A percentile compares a stretch with the other conserved stretches of the same genome.
Conservation (phyloP, 1,284 basidiomycete genomes). For the Dichomitus squalens region DNA sequence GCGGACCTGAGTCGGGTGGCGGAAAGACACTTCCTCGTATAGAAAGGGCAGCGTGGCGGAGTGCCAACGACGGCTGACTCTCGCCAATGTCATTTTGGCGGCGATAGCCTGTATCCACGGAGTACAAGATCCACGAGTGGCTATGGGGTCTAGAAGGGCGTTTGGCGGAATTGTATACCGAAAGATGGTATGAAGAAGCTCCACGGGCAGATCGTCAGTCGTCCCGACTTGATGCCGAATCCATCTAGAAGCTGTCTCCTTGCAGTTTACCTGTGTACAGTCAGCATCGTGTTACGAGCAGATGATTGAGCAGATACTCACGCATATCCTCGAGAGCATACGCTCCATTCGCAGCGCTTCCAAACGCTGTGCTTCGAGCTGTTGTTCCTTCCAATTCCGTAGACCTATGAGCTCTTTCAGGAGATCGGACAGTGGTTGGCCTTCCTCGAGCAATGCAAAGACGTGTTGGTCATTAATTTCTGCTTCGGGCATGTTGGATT, state of each 20-base stretch:
- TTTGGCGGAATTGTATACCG: constrained; percentile 8
- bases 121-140: constrained; percentile 3
- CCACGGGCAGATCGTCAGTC: constrained; percentile 12
- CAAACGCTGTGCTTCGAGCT: neutral
- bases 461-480: constrained; percentile 6
- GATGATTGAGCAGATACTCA: neutral
- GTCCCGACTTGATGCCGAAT: neutral
- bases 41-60: constrained; percentile 2
- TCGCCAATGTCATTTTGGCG: neutral
- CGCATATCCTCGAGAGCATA: constrained; percentile 13
- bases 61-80: constrained; percentile 13
- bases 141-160: constrained; percentile 7
- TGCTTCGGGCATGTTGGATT: neutral
- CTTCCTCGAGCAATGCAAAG: constrained; percentile 6
- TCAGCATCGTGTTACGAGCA: neutral
- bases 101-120: constrained; percentile 1
- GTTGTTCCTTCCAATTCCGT: constrained; percentile 11
- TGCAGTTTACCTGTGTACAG: constrained; percentile 3
- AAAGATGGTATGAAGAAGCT: constrained; percentile 15
- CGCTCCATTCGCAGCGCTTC: constrained; percentile 5
- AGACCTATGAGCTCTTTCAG: constrained; percentile 11
- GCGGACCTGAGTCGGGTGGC: constrained; percentile 5
- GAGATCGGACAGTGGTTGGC: constrained; percentile 1
- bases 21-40: constrained; percentile 15
- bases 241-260: constrained; percentile 9